Base-by-base conservation (phyloP, 129 eudicot species). In the Smallanthus sonchifolius region DNA sequence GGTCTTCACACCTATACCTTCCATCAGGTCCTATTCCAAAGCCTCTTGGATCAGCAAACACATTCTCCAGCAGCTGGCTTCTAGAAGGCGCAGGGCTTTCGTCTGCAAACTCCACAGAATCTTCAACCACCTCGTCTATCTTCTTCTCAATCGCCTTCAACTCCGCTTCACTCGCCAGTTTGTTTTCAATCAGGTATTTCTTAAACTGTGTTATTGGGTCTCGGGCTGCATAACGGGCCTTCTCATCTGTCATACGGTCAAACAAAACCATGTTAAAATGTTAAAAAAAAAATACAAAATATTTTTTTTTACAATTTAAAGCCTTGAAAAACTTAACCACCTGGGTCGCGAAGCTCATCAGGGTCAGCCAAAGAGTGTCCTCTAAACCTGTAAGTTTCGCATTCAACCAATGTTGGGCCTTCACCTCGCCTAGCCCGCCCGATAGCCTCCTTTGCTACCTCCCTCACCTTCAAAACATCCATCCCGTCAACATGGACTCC, bases 341-440 rank as follows among this genome's bases (percentile, higher is more conserved):
- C 78, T 47, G 78, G 78, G 78, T 74, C 70, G 62, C 78, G 78
- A 17, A 74, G 78, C 71, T 74, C 78, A 35, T 74, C 78, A 36
- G 78, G 78, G 70, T 74, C 78, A 7, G 78, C 78, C 78, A 74
- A 74, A 16, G 78, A 74, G 78, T 74, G 78, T 45, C 78, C 78
- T 74, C 78, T 62, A 37, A 74, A 74, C 71, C 78, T 63, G 37
- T 74, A 74, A 11, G 78, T 74, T 63, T 74, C 78, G 4, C 78
- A 74, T 63, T 74, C 78, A 47, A 74, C 78, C 78, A 74, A 63
- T 32, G 78, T 74, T 0, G 78, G 78, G 4, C 78, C 78, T 7
- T 74, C 78, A 19, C 78, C 78, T 62, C 78, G 47, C 47, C 78
- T 74, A 17, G 78, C 78, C 4, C 78, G 70, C 24, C 63, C 78